Conservation (phyloP, 2,329 filamentous ascomycete genomes). For the Aspergillus vadensis region DNA sequence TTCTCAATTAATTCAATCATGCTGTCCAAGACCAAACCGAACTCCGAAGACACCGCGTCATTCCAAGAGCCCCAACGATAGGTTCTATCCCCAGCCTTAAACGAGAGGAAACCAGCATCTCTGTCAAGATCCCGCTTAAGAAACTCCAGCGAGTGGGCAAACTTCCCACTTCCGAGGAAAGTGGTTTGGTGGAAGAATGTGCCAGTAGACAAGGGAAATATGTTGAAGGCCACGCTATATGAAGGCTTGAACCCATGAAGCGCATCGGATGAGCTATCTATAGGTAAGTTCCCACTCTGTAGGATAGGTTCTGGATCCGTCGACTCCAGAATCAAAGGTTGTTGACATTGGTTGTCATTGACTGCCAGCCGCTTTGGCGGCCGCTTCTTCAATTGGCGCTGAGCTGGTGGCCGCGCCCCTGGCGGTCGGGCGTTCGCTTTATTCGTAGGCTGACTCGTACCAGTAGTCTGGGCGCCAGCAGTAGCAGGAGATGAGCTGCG, state of each 20-base stretch:
- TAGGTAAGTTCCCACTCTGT: slow-evolving; percentile 4
- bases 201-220: slow-evolving; percentile 51
- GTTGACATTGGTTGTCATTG: slow-evolving; percentile 49
- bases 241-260: slow-evolving; percentile 52
- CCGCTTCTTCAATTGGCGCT: slow-evolving; percentile 37
- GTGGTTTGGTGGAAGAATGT: slow-evolving; percentile 60
- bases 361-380: slow-evolving; percentile 50
- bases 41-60: slow-evolving; percentile 54
- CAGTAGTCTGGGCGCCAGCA: not conserved
- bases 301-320: slow-evolving; percentile 18
- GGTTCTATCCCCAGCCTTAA: slow-evolving; percentile 38
- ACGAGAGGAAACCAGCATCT: slow-evolving; percentile 39
- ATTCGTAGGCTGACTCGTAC: not conserved
- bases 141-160: slow-evolving; percentile 49
- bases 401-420: slow-evolving; percentile 6
- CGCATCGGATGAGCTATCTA: slow-evolving; percentile 38
- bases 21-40: slow-evolving; percentile 40
- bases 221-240: slow-evolving; percentile 57
- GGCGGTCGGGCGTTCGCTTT: slow-evolving; percentile 15
- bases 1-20: slow-evolving; percentile 32
- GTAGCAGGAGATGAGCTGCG: slow-evolving; percentile 12
- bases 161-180: slow-evolving; percentile 60
- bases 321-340: slow-evolving; percentile 33
- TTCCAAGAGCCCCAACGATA: slow-evolving; percentile 58
- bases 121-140: slow-evolving; percentile 47